phyloP scores from a whole-genome alignment of 2,329 filamentous ascomycete species.

The Colletotrichum sp. region DNA sequence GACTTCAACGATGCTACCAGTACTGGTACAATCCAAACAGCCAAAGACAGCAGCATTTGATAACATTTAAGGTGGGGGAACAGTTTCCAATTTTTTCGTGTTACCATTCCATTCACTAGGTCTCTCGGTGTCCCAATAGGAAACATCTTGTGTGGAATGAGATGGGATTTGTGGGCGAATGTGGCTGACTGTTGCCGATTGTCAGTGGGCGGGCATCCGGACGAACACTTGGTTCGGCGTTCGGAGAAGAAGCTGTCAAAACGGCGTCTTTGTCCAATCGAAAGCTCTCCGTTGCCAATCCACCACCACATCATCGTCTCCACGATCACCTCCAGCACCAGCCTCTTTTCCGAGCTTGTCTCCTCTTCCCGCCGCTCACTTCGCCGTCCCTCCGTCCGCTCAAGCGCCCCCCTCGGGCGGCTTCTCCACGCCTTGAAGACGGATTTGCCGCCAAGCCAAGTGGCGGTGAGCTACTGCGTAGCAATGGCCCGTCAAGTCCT shows the following conservation, averaged over 20 bases:
- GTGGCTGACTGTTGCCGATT: not conserved
- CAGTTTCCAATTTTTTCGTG: not conserved
- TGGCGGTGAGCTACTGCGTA: slow-evolving; percentile 18
- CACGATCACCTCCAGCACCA: not conserved
- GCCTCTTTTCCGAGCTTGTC: not conserved
- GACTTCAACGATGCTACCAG: not conserved
- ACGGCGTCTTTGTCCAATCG: not conserved
- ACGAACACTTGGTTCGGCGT: not conserved
- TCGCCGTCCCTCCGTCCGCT: not conserved
- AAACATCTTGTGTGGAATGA: not conserved
- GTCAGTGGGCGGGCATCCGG: not conserved
- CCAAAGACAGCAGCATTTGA: not conserved
- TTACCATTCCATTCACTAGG: not conserved
- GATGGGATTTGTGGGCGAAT: not conserved
- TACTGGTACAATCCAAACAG: not conserved
- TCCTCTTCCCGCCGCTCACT: not conserved
- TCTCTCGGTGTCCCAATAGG: not conserved
- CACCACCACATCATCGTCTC: not conserved
- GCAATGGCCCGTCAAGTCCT: not conserved
- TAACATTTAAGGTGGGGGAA: not conserved
- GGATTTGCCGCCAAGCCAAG: slow-evolving; percentile 14
- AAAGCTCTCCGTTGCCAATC: not conserved
- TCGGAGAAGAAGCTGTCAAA: not conserved
- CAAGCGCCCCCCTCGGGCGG: not conserved
- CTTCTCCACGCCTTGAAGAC: not conserved